Percentiles rank a stretch among this genome's conserved stretches.
These are phyloP conservation scores for Coprinellus micaceus DNA, from an alignment of 768 basidiomycete genomes.

Conservation along the genomic window DNA sequence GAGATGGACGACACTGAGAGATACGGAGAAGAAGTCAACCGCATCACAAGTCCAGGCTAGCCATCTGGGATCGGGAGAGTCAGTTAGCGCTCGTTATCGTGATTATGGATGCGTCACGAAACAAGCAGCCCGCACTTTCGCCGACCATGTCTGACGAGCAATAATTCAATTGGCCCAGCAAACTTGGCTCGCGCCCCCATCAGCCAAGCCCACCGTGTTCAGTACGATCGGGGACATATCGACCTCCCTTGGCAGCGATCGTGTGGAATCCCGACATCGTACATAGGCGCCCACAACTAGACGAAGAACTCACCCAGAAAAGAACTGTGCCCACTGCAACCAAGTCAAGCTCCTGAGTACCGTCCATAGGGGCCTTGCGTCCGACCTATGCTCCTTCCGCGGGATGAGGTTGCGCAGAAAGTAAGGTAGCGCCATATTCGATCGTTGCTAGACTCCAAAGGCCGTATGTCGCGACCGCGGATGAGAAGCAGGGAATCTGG, in stretches of 20 bases:
- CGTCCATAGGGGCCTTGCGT: conserved; percentile 37
- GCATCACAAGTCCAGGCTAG: conserved; percentile 87
- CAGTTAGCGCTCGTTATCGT: background rate
- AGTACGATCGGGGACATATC: background rate
- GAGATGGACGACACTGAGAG: conserved; percentile 50
- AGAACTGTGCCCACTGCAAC: conserved; percentile 58
- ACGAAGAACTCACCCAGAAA: conserved; percentile 47
- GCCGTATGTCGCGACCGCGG: too few relatives aligned
- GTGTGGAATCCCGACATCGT: too few relatives aligned
- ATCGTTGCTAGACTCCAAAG: too few relatives aligned
- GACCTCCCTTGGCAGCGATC: background rate
- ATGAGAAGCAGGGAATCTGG: too few relatives aligned
- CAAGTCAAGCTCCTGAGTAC: conserved; percentile 44
- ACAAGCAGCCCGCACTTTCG: background rate
- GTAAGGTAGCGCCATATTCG: conserved; percentile 27
- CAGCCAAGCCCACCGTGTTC: background rate
- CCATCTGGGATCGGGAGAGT: conserved; percentile 44
- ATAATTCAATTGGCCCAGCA: too few relatives aligned
- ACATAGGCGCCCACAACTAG: too few relatives aligned
- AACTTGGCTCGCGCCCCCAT: background rate
- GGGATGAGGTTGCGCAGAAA: conserved; percentile 50
- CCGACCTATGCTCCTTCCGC: conserved; percentile 36
- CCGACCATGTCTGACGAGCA: too few relatives aligned
- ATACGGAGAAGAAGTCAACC: conserved; percentile 82
- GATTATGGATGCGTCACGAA: background rate